These are phyloP conservation scores for Macroventuria anomochaeta DNA, from an alignment of 2,329 filamentous ascomycete species.

Conservation along the genomic window DNA sequence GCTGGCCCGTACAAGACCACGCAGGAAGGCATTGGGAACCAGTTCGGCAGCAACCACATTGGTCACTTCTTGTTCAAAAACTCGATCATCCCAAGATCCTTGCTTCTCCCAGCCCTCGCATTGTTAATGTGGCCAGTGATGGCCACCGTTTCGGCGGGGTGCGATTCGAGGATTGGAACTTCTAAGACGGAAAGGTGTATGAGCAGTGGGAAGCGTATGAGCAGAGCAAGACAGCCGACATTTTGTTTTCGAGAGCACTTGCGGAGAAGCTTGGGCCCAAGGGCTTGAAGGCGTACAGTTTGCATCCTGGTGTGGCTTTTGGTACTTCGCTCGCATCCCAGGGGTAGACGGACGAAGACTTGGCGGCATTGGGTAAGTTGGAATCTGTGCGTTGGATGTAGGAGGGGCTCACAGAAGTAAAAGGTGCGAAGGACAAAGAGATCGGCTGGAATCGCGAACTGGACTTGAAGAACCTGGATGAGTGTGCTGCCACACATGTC, in stretches of 20 bases:
- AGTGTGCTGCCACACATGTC: conserved; percentile 41
- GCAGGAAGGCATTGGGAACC: conserved; percentile 47
- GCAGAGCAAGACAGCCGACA: conserved; percentile 61
- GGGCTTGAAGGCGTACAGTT: conserved; percentile 35
- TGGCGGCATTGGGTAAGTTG: conserved; percentile 24
- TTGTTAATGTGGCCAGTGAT: conserved; percentile 53
- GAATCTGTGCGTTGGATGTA: background rate
- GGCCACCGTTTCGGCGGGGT: conserved; percentile 51
- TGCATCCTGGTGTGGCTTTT: conserved; percentile 40
- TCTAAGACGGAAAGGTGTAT: conserved; percentile 51
- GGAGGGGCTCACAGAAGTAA: background rate
- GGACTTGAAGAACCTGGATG: conserved; percentile 34
- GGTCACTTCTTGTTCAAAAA: conserved; percentile 57
- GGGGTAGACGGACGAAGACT: conserved; percentile 30
- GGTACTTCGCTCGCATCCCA: conserved; percentile 31
- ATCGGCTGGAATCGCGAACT: conserved; percentile 32
- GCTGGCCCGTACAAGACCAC: conserved; percentile 36
- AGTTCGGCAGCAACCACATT: conserved; percentile 59
- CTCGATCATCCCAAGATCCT: conserved; percentile 54
- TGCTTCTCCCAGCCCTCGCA: conserved; percentile 39
- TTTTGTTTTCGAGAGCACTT: conserved; percentile 41
- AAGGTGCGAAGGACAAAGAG: conserved; percentile 25
- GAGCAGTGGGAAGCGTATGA: conserved; percentile 56
- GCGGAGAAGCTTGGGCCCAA: conserved; percentile 30
- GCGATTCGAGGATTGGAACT: conserved; percentile 54